Percentiles rank a stretch among this genome's conserved stretches.
Conservation (phyloP, 2,329 filamentous ascomycete genomes). For the Didymella arachidicola region DNA sequence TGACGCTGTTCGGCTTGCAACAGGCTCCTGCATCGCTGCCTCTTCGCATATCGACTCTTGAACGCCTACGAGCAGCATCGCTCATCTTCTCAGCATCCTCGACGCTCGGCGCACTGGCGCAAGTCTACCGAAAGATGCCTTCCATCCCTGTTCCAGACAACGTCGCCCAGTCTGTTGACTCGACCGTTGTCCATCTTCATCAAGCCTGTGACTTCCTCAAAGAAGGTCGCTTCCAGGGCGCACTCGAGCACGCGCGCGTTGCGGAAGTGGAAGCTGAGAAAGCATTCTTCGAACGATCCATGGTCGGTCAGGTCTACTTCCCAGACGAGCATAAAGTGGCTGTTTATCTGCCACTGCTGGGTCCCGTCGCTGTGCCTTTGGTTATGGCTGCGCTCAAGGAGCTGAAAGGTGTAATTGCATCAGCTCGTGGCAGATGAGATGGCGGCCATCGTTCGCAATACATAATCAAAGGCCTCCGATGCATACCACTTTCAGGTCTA, state of each 20-base stretch:
- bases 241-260: conserved; percentile 79
- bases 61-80: conserved; percentile 84
- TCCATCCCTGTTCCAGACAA: conserved; percentile 90
- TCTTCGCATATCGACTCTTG: conserved; percentile 82
- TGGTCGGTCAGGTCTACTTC: conserved; percentile 99
- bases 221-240: conserved; percentile 67
- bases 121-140: conserved; percentile 79
- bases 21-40: conserved; percentile 79
- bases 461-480: not conserved
- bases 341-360: conserved; percentile 90
- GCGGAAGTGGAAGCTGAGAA: conserved; percentile 90
- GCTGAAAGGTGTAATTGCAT: conserved; percentile 33
- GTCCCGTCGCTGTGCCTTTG: conserved; percentile 88
- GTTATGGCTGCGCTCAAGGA: conserved; percentile 86
- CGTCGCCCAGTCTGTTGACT: conserved; percentile 84
- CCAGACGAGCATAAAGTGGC: conserved; percentile 98
- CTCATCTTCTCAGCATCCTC: conserved; percentile 89
- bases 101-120: conserved; percentile 89
- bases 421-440: conserved; percentile 7
- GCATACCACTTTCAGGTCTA: not conserved
- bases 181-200: conserved; percentile 78
- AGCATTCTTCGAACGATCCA: conserved; percentile 98
- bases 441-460: not conserved
- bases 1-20: conserved; percentile 86
- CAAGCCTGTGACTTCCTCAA: conserved; percentile 76